Conservation (phyloP, 148 eudicot species). For the Rheum nobile region DNA sequence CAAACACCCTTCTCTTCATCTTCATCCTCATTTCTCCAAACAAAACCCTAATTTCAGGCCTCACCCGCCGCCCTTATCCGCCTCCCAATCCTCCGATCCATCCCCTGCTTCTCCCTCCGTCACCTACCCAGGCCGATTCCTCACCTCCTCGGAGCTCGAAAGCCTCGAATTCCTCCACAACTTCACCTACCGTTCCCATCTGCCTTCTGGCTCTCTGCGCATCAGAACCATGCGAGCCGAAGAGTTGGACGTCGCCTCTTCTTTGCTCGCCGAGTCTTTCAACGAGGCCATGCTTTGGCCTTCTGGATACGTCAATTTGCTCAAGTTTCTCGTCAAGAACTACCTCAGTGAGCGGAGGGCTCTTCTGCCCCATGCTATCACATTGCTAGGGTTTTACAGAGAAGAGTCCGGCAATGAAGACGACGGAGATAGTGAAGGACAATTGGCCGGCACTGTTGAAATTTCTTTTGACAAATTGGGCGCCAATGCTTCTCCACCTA, state of each 20-base stretch:
- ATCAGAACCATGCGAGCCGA: constrained; percentile 45
- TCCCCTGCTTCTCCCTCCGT: constrained; percentile 21
- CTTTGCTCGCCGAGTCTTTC: constrained; percentile 53
- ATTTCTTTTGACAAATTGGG: constrained; percentile 53
- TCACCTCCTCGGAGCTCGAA: constrained; percentile 38
- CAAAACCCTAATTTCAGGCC: constrained; percentile 1
- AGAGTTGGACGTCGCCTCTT: constrained; percentile 44
- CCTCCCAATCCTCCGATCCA: constrained; percentile 20
- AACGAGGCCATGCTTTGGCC: constrained; percentile 60
- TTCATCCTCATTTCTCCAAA: constrained; percentile 9
- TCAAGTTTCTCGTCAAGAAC: constrained; percentile 55
- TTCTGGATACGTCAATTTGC: constrained; percentile 30
- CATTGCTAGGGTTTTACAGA: constrained; percentile 52
- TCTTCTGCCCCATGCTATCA: constrained; percentile 60
- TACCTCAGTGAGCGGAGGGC: constrained; percentile 62
- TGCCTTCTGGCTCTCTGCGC: constrained; percentile 48
- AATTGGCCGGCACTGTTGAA: constrained; percentile 74
- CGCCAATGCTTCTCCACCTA: constrained; percentile 67
- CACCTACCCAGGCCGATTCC: constrained; percentile 23
- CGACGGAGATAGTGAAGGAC: constrained; percentile 15
- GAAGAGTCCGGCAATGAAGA: constrained; percentile 17
- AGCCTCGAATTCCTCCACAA: constrained; percentile 38
- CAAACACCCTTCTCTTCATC: constrained; percentile 8
- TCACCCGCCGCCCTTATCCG: constrained; percentile 13
- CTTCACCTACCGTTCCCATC: constrained; percentile 32